A percentile compares a stretch with the other conserved stretches of the same genome.
Conservation (phyloP, 495 filamentous ascomycete species). For the Neurospora intermedia region DNA sequence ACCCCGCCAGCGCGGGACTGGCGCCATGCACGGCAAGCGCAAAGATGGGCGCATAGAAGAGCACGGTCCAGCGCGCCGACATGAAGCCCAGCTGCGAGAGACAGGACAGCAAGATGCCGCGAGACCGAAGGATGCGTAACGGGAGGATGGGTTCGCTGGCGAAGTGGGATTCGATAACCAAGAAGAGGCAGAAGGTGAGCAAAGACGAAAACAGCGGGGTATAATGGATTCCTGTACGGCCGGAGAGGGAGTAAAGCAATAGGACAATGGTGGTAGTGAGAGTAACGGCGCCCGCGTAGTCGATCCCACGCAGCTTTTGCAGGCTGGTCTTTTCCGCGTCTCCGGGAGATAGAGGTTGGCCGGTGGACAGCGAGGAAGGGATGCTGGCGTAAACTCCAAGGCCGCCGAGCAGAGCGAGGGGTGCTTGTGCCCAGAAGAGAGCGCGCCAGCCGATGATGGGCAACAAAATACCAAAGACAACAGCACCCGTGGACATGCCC, state of each 20-base stretch:
- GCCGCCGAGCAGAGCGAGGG: constrained; percentile 44
- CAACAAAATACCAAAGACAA: constrained; percentile 54
- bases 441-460: constrained; percentile 55
- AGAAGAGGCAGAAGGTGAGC: constrained; percentile 42
- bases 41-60: constrained; percentile 69
- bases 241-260: constrained; percentile 56
- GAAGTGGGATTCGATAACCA: constrained; percentile 47
- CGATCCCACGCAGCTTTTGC: constrained; percentile 48
- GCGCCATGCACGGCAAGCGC: constrained; percentile 56
- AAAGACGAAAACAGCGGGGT: constrained; percentile 48
- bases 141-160: constrained; percentile 61
- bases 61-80: constrained; percentile 64
- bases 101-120: constrained; percentile 56
- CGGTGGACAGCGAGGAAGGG: constrained; percentile 28
- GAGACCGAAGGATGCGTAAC: constrained; percentile 47
- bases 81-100: constrained; percentile 59
- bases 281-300: constrained; percentile 56
- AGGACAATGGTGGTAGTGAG: constrained; percentile 47
- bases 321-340: constrained; percentile 18
- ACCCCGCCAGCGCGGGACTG: too few relatives aligned
- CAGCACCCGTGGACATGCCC: constrained; percentile 59
- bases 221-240: constrained; percentile 34
- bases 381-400: constrained; percentile 49
- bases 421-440: constrained; percentile 58
- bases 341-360: not conserved